Evolutionary conservation across 345 rosid species (phyloP).

Genomic region (Pistacia atlantica): DNA sequence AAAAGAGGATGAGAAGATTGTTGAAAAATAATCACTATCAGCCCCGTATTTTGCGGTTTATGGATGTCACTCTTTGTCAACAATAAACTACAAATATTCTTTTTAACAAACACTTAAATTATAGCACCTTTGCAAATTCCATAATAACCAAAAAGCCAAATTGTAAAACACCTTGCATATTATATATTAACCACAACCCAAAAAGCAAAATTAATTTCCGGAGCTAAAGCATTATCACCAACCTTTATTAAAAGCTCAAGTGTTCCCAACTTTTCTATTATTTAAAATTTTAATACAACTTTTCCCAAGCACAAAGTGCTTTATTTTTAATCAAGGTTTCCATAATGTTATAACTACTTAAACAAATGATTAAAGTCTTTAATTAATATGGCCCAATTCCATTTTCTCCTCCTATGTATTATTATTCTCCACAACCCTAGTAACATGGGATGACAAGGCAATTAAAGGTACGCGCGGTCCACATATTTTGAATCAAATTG

Average conservation of each 20-base stretch:
- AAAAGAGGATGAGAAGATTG: neutral
- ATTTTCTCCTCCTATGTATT: neutral
- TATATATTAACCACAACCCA: neutral
- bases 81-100: too few relatives aligned
- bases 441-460: neutral
- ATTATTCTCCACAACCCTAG: neutral
- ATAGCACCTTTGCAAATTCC: neutral
- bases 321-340: conserved; percentile 9
- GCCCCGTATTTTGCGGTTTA: too few relatives aligned
- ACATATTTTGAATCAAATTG: too few relatives aligned
- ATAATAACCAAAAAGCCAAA: too few relatives aligned
- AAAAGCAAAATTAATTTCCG: too few relatives aligned
- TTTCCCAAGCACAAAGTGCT: conserved; percentile 21
- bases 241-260: neutral
- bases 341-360: neutral
- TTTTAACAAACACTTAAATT: too few relatives aligned
- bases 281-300: conserved; percentile 5
- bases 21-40: too few relatives aligned
- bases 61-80: too few relatives aligned
- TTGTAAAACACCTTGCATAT: too few relatives aligned
- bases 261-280: neutral
- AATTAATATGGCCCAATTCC: conserved; percentile 8
- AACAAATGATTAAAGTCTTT: conserved; percentile 5
- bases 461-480: too few relatives aligned
- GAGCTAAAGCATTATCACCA: neutral